Evolutionary conservation across 2,329 filamentous ascomycete genomes (phyloP).

Genomic region (Bipolaris gigantea): DNA sequence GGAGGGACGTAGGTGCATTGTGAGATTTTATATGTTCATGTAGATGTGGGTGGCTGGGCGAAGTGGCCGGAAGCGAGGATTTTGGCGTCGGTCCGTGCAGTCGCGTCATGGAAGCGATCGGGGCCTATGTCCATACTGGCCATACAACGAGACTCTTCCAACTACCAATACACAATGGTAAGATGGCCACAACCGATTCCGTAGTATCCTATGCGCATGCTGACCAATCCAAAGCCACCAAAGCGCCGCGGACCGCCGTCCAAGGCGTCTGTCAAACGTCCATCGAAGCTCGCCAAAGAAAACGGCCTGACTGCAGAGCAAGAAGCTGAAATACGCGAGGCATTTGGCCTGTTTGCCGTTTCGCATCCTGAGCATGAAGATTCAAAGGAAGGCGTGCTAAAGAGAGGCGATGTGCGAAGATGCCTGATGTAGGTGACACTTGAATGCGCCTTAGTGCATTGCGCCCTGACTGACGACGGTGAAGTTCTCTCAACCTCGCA

Average conservation of each 20-base stretch:
- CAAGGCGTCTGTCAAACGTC: constrained; percentile 51
- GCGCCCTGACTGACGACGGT: constrained; percentile 4
- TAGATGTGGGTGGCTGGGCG: not conserved
- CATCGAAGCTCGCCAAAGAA: constrained; percentile 89
- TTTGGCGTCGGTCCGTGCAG: constrained; percentile 13
- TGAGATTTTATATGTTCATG: not conserved
- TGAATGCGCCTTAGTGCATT: not conserved
- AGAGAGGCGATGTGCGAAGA: constrained; percentile 50
- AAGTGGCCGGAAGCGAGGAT: constrained; percentile 8
- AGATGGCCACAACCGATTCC: not conserved
- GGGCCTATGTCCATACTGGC: not conserved
- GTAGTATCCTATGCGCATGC: not conserved
- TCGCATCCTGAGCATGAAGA: constrained; percentile 60
- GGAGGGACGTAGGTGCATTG: not conserved
- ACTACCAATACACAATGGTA: constrained; percentile 22
- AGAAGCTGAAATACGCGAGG: constrained; percentile 88
- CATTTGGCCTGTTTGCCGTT: constrained; percentile 74
- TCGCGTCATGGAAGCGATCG: constrained; percentile 25
- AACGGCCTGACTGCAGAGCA: constrained; percentile 82
- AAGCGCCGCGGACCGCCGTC: constrained; percentile 33
- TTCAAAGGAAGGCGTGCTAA: constrained; percentile 60
- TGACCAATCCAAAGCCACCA: constrained; percentile 28
- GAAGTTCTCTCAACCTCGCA: constrained; percentile 78
- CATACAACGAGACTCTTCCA: not conserved
- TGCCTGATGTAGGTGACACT: constrained; percentile 53